Conservation (phyloP, 2,329 filamentous ascomycete genomes). For the Fusarium coicis region DNA sequence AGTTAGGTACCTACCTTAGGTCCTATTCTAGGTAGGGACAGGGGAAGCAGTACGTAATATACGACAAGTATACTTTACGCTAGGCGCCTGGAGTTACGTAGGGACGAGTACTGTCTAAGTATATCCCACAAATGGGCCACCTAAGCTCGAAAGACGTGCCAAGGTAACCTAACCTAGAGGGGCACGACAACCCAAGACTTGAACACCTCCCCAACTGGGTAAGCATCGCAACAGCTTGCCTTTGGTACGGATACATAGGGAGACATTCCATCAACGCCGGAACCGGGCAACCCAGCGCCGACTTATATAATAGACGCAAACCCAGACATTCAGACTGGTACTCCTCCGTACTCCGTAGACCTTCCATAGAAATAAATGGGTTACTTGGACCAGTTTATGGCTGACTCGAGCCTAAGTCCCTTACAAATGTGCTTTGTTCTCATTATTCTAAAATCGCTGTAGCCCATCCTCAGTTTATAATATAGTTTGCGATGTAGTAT, state of each 20-base stretch:
- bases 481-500: slow-evolving; percentile 2
- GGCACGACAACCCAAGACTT: neutral
- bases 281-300: neutral
- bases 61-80: neutral
- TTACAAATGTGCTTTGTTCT: slow-evolving; percentile 17
- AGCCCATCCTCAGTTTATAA: neutral
- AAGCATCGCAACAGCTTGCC: neutral
- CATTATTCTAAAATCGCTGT: slow-evolving; percentile 8
- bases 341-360: neutral
- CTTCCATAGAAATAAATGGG: neutral
- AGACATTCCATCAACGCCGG: slow-evolving; percentile 9
- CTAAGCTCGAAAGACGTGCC: neutral
- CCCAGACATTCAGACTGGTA: neutral
- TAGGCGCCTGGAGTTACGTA: neutral
- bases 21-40: neutral
- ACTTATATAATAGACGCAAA: neutral
- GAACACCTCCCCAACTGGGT: neutral
- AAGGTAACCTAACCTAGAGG: neutral
- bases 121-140: neutral
- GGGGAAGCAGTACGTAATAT: slow-evolving; percentile 6
- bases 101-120: neutral
- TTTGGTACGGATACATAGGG: neutral
- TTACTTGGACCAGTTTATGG: neutral
- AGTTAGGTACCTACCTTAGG: neutral
- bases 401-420: neutral